Base-by-base conservation (phyloP, 1,284 basidiomycete species). In the Heterobasidion irregulare region DNA sequence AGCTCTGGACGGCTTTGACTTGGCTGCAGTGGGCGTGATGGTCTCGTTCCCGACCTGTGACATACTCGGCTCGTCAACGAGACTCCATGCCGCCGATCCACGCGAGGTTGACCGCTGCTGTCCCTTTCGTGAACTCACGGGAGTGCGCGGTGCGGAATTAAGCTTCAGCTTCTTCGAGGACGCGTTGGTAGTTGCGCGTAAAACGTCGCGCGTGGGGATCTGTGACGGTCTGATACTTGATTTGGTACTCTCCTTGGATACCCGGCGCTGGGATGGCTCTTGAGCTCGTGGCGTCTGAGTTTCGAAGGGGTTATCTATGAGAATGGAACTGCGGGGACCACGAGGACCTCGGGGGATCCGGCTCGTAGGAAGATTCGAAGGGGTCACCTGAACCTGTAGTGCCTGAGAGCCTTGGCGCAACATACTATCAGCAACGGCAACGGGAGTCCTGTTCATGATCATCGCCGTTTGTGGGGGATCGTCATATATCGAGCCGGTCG, bases 321-420 rank as follows among this genome's bases (percentile, higher is more conserved):
- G n/a, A 41, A 16, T 43, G 6, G 53, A 33, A 5, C 12, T 19
- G 32, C 18, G 55, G 47, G n/a, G 69, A 6, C 68, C 63, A 45
- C 75, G 71, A 26, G 76, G 73, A 6, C 75, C 76, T 51, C 72
- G 69, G 15, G 75, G 75, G 54, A 75, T 70, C 44, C 68, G 64
- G n/a, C 62, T 60, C 9, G 18, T 26, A 26, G 53, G 55, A 8
- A 49, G 36, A 32, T 45, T 45, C n/a, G 47, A 48, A 9, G 53
- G 32, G 3, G 51, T 57, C 19, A 50, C 19, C n/a, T 45, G 45
- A 46, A 47, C 38, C 32, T 49, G 53, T 10, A 47, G 58, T 2
- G 50, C 35, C 35, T 44, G 52, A n/a, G 50, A 51, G 51, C 41
- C 35, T n/a, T 55, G 46, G 3, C 34, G 8, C 8, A 55, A 53